A percentile compares a stretch with the other conserved stretches of the same genome.
phyloP scores from a whole-genome alignment of 2,329 filamentous ascomycete genomes.

The Pestalotiopsis sp. region DNA sequence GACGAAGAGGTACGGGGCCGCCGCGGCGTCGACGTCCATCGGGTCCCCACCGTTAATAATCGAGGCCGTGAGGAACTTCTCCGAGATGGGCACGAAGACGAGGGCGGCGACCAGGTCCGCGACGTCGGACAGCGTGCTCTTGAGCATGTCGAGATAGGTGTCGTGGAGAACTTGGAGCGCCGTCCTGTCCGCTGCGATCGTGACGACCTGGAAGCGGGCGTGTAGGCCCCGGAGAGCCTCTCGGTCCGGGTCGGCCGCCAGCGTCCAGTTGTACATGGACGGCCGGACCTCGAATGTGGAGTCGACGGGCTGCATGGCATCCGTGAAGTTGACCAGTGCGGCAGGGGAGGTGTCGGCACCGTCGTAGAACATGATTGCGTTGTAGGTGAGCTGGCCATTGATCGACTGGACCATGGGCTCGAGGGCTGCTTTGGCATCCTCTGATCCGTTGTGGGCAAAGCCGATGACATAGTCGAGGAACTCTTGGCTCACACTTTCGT shows the following conservation, averaged over 20 bases:
- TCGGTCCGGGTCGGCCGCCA: neutral
- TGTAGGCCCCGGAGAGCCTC: neutral
- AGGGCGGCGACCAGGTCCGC: neutral
- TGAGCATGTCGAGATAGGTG: neutral
- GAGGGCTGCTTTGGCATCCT: neutral
- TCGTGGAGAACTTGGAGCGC: neutral
- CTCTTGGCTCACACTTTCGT: neutral
- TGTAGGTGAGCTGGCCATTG: neutral
- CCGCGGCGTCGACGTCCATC: neutral
- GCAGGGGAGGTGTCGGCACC: neutral
- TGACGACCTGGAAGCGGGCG: neutral
- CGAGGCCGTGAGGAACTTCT: neutral
- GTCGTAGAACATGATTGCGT: neutral
- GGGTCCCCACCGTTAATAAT: neutral
- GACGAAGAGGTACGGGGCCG: neutral
- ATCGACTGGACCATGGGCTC: neutral
- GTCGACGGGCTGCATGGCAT: neutral
- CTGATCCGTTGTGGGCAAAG: neutral
- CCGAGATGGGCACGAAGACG: neutral
- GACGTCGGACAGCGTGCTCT: neutral
- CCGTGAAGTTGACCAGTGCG: neutral
- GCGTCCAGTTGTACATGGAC: neutral
- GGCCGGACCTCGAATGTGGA: neutral
- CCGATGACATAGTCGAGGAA: neutral
- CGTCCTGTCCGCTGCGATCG: neutral